These are phyloP conservation scores for Dinochytrium kinnereticum DNA, from an alignment of 371 early-diverging fungal species.

Conservation along the genomic window DNA sequence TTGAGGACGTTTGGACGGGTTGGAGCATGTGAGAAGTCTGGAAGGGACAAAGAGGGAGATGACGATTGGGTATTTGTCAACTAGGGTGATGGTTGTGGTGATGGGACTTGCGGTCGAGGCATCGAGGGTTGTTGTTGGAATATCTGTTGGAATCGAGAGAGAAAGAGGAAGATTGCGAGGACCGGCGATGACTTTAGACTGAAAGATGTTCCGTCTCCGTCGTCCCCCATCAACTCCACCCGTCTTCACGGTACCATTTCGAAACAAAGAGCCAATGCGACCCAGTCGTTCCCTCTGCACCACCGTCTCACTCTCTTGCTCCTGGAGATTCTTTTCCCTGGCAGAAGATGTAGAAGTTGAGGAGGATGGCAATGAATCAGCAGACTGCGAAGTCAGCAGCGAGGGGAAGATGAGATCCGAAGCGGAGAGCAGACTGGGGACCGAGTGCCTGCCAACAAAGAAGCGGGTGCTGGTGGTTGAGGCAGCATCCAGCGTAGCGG, in stretches of 20 bases:
- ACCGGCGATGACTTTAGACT: too few species aligned
- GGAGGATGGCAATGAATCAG: not conserved
- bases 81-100: not conserved
- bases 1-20: not conserved
- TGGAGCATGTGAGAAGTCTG: not conserved
- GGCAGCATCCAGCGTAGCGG: too few species aligned
- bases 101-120: not conserved
- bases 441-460: conserved; percentile 2
- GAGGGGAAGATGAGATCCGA: not conserved
- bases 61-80: not conserved
- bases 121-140: not conserved
- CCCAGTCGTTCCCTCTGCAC: too few species aligned
- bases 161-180: not conserved
- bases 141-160: not conserved
- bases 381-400: too few species aligned
- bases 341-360: too few species aligned
- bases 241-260: too few species aligned
- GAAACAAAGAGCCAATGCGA: too few species aligned
- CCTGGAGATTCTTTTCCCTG: too few species aligned
- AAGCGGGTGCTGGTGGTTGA: not conserved
- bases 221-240: too few species aligned
- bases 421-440: not conserved
- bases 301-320: too few species aligned
- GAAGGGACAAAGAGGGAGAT: conserved; percentile 7
- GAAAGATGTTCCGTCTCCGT: too few species aligned